These are phyloP conservation scores for Fraxinus americana DNA, from an alignment of 257 asterid species.

Conservation along the genomic window DNA sequence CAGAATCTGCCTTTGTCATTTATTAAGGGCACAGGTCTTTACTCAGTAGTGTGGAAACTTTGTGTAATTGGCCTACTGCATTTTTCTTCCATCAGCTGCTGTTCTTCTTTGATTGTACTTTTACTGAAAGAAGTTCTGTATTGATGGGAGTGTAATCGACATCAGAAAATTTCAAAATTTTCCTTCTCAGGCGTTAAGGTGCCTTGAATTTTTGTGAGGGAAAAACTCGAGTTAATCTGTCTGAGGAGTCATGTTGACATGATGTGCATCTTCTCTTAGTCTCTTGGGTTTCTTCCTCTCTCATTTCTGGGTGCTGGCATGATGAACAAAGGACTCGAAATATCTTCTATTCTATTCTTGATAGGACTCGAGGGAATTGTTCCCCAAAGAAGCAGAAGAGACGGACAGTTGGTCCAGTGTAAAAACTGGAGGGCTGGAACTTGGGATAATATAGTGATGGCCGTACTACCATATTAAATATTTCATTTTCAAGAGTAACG, in stretches of 20 bases:
- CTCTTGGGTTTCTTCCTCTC: not conserved
- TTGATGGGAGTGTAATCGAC: not conserved
- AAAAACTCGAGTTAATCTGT: too few species aligned
- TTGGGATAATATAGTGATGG: not conserved
- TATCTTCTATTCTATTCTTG: not conserved
- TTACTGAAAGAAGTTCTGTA: not conserved
- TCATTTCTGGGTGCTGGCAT: not conserved
- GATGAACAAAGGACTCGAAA: not conserved
- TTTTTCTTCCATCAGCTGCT: not conserved
- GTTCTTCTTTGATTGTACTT: not conserved
- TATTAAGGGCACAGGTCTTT: not conserved
- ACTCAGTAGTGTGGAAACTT: not conserved
- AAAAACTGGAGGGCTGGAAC: not conserved
- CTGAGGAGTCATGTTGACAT: too few species aligned
- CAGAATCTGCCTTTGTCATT: not conserved
- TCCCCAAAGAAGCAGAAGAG: not conserved
- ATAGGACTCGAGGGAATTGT: not conserved
- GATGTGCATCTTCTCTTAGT: too few species aligned
- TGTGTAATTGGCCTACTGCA: not conserved
- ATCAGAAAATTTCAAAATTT: not conserved
- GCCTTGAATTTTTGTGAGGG: not conserved
- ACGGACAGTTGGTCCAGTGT: not conserved
- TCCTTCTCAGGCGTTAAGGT: not conserved
- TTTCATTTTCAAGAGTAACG: not conserved
- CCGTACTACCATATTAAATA: not conserved